Conservation (phyloP, 148 eudicot genomes). For the Amaranthus palmeri region DNA sequence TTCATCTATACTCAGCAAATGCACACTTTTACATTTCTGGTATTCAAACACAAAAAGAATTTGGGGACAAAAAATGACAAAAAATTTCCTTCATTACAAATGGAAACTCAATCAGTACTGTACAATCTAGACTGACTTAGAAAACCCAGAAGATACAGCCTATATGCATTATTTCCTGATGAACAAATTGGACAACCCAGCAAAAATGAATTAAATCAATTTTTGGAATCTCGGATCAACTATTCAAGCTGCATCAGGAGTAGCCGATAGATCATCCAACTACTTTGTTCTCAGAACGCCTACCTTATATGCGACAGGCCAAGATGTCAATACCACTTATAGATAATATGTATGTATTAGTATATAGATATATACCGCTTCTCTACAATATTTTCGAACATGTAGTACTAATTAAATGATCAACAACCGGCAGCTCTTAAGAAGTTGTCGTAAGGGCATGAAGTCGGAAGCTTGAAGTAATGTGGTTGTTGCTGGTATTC, state of each 20-base stretch:
- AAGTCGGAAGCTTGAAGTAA: slow-evolving; percentile 53
- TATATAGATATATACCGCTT: not conserved
- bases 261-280: slow-evolving; percentile 13
- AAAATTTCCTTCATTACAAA: slow-evolving; percentile 3
- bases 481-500: slow-evolving; percentile 50
- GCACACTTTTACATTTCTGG: not conserved
- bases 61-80: not conserved
- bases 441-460: slow-evolving; percentile 78
- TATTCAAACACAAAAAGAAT: not conserved
- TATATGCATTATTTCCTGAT: not conserved
- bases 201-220: slow-evolving; percentile 21
- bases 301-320: not conserved
- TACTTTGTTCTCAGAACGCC: slow-evolving; percentile 3
- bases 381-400: not conserved
- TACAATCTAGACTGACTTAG: slow-evolving; percentile 1
- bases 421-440: slow-evolving; percentile 75
- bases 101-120: not conserved
- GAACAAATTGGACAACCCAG: not conserved
- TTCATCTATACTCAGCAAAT: not conserved
- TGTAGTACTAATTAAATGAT: not conserved
- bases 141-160: slow-evolving; percentile 13
- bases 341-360: no score
- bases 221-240: not conserved
- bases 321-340: no score
- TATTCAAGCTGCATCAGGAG: slow-evolving; percentile 9